These are phyloP conservation scores for Penicillium arizonense DNA, from an alignment of 495 filamentous ascomycete species.

Conservation along the genomic window DNA sequence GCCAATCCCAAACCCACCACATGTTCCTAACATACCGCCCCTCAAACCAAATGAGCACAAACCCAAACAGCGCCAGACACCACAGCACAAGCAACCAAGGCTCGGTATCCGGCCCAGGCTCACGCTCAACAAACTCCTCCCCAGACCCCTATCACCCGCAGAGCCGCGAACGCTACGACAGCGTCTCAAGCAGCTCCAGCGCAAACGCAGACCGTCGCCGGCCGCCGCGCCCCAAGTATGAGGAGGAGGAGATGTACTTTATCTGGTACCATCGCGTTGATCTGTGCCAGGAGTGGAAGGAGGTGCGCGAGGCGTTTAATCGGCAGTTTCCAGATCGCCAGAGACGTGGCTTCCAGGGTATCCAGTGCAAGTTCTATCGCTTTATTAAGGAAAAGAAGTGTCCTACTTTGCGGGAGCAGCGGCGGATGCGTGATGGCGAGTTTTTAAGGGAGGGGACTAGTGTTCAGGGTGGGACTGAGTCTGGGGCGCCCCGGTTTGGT, in stretches of 20 bases:
- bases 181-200: conserved; percentile 34
- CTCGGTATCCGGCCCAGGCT: not conserved
- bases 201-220: conserved; percentile 41
- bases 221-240: conserved; percentile 48
- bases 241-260: conserved; percentile 53
- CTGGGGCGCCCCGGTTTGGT: conserved; percentile 1
- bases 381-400: conserved; percentile 50
- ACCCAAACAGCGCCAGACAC: not conserved
- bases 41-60: not conserved
- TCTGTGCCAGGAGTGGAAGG: conserved; percentile 51
- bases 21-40: conserved; percentile 25
- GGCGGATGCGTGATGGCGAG: conserved; percentile 45
- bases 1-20: conserved; percentile 13
- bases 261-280: conserved; percentile 58
- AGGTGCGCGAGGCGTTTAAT: conserved; percentile 49
- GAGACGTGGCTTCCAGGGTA: conserved; percentile 46
- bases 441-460: conserved; percentile 34
- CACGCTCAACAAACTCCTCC: conserved; percentile 31
- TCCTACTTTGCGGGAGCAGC: conserved; percentile 43
- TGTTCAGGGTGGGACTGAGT: not conserved
- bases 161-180: conserved; percentile 40
- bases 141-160: conserved; percentile 32
- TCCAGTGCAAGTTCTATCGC: conserved; percentile 57
- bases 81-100: conserved; percentile 4
- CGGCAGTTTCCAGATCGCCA: conserved; percentile 45